phyloP scores from a whole-genome alignment of 179 eudicot genomes.

The Amaranthus tricolor region DNA sequence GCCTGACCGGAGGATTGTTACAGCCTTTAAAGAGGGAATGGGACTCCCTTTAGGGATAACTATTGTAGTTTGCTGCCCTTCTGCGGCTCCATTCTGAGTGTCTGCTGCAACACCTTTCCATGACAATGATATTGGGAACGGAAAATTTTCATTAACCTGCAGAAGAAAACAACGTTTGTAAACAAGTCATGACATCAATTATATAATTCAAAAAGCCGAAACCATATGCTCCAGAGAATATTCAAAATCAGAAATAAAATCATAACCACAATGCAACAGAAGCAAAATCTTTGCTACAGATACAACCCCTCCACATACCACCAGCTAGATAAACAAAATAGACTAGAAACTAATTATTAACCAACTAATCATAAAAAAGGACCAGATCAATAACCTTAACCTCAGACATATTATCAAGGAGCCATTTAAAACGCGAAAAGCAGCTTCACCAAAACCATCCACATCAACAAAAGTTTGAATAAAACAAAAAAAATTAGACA shows the following conservation, averaged over 20 bases:
- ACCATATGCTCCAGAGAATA: background rate
- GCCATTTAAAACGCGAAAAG: constrained; percentile 7
- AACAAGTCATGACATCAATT: background rate
- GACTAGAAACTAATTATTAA: constrained; percentile 70
- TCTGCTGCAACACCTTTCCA: constrained; percentile 73
- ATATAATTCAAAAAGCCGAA: background rate
- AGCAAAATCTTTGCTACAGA: background rate
- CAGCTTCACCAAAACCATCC: background rate
- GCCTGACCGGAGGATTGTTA: constrained; percentile 73
- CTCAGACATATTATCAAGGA: background rate
- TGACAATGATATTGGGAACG: constrained; percentile 80
- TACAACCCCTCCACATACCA: constrained; percentile 13
- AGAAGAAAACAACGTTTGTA: background rate
- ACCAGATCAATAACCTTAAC: constrained; percentile 47
- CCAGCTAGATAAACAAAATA: constrained; percentile 72
- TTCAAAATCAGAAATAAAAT: background rate
- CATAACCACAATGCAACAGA: background rate
- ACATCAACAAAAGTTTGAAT: constrained; percentile 23
- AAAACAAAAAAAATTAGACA: constrained; percentile 11
- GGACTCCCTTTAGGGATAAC: constrained; percentile 81
- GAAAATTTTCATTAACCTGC: constrained; percentile 88
- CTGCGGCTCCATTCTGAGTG: constrained; percentile 53
- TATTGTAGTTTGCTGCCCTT: constrained; percentile 63
- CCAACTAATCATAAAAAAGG: constrained; percentile 67
- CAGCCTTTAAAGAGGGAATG: constrained; percentile 78